Evolutionary conservation across 2,329 filamentous ascomycete species (phyloP), one percentile per base, ranked within the genome.

Genomic region (Rhexocercosporidium sp.): DNA sequence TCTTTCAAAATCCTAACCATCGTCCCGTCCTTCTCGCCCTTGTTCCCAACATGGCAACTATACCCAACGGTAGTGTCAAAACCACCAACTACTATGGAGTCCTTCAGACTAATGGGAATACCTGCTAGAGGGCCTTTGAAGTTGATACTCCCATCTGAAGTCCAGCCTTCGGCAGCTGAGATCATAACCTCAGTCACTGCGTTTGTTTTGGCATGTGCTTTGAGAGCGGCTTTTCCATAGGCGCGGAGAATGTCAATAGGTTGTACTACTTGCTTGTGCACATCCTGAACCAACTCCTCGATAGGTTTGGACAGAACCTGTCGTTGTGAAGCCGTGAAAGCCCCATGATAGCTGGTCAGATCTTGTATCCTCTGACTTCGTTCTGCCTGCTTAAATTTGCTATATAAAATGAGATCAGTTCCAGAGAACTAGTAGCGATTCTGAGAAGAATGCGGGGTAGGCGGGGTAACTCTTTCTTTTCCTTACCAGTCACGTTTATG

Each of bases 141-240:
- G 76, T 97, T 94, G 77, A 88, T 82, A 9, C 81, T 83, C 12
- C 82, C 83, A 64, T 85, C 81, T 3, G 75, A 70, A 20, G 87
- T 78, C 93, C 93, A 97, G 63, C 82, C 79, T 79, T 97, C 92
- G 0, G 93, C 93, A 64, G 90, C 90, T 0, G 87, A 84, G 44
- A 97, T 85, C 81, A 97, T 87, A 65, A 97, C 83, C 80, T 97
- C 94, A 0, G 95, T 97, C 14, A 96, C 81, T 76, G 93, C 96
- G 78, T 97, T 97, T 1, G 94, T 97, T 80, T 91, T 91, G 69
- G 90, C 85, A 41, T 97, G 95, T 1, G 93, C 94, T 75, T 89
- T 90, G 62, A 97, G 78, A 0, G 94, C 92, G 22, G 95, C 90
- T 79, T 96, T 97, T 75, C 92, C 92, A 77, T 97, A 98, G 12